Conservation (phyloP, 139 green algal species). For the Yamagishiella unicocca region DNA sequence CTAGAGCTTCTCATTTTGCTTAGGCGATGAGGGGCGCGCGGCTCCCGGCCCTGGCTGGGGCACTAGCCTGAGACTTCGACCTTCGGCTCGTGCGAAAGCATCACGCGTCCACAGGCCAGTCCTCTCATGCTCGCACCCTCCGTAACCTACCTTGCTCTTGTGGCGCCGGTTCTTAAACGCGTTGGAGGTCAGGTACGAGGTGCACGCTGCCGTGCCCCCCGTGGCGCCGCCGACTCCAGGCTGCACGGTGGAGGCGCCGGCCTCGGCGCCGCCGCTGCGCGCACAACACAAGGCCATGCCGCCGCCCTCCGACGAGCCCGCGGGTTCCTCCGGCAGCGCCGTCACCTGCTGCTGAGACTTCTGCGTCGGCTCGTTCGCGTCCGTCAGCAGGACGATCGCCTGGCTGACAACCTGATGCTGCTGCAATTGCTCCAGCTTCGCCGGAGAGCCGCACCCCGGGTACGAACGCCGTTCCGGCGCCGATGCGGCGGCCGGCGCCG, state of each 20-base stretch:
- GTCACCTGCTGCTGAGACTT: not conserved
- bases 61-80: no score
- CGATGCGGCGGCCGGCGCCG: not conserved
- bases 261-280: not conserved
- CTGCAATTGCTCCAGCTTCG: not conserved
- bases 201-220: not conserved
- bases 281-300: not conserved
- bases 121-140: no score
- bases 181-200: conserved; percentile 38
- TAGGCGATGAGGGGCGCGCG: no score
- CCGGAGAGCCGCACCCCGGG: not conserved
- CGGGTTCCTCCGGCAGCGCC: not conserved
- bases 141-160: conserved; percentile 58
- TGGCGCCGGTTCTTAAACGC: conserved; percentile 55
- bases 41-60: no score
- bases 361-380: no score
- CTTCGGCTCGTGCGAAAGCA: no score
- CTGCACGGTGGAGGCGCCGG: not conserved
- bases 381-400: no score
- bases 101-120: no score
- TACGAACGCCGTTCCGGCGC: conserved; percentile 6
- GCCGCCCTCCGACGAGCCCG: conserved; percentile 3
- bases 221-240: not conserved
- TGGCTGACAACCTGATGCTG: no score
- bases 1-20: no score